These are phyloP conservation scores for Schwanniomyces occidentalis DNA, from an alignment of 805 yeast species.

Conservation along the genomic window DNA sequence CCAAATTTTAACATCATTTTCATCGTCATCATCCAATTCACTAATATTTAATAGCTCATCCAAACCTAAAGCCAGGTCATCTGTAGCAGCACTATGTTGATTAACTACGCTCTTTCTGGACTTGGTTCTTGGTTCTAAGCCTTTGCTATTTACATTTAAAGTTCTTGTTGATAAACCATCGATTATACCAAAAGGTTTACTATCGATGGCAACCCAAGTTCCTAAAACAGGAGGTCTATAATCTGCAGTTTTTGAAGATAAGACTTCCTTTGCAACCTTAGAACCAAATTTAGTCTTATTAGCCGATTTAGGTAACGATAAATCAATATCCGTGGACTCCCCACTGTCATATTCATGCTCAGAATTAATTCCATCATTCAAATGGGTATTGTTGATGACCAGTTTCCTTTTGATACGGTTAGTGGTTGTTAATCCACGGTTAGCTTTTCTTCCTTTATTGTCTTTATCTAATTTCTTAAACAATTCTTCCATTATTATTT, in stretches of 20 bases:
- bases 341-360: conserved; percentile 56
- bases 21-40: conserved; percentile 75
- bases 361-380: conserved; percentile 5
- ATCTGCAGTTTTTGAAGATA: conserved; percentile 83
- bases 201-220: conserved; percentile 79
- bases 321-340: conserved; percentile 93
- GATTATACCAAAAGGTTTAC: conserved; percentile 88
- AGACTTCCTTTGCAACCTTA: conserved; percentile 87
- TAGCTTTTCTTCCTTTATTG: conserved; percentile 5
- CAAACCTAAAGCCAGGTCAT: conserved; percentile 47
- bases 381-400: conserved; percentile 1
- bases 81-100: conserved; percentile 13
- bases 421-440: background rate
- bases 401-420: conserved; percentile 1
- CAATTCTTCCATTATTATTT: conserved; percentile 19
- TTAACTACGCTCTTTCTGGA: conserved; percentile 20
- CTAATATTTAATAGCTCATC: conserved; percentile 88
- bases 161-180: conserved; percentile 93
- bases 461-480: conserved; percentile 25
- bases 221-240: conserved; percentile 91
- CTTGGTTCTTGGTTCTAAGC: conserved; percentile 1
- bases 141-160: conserved; percentile 27
- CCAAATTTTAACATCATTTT: conserved; percentile 53
- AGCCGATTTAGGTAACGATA: conserved; percentile 70
- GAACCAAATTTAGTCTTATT: conserved; percentile 57